Evolutionary conservation across 1,284 basidiomycete genomes (phyloP), one percentile per base, ranked within the genome.

Genomic region (Malassezia cuniculi): DNA sequence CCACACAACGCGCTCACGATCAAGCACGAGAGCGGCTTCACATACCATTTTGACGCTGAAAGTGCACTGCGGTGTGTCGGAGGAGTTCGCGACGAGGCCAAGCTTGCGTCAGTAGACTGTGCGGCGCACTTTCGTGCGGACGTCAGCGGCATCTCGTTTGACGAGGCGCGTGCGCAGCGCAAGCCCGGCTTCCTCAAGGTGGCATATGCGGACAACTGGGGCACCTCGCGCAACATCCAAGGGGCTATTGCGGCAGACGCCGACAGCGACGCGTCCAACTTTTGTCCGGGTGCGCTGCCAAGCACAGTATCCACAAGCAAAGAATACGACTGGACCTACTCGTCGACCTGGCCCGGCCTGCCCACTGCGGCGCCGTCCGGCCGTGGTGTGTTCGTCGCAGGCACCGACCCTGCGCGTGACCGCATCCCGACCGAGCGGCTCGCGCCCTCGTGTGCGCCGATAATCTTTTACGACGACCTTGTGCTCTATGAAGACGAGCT

Each of bases 311-410:
- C 20, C 2, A 39, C 48, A 6, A 54, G 59, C 1, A 56, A 56
- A 27, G 52, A 62, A 2, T 95, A 85, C 69, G 93, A 99, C 65
- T 97, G 93, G 93, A 97, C 93, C 5, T 97, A 93, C 67, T 93
- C 87, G 0, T 84, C 84, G 3, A 79, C 76, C 1, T 90, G 94
- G 61, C 59, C 78, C 0, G 93, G 90, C 0, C 76, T 80, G 4
- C 22, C 55, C 9, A 20, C 33, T 5, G 35, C 27, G 2, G 24
- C 39, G 0, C 41, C 55, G 8, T 14, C 16, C 6, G 4, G 11
- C 27, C 41, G 39, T 5, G 27, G 20, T 27, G 34, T 45, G 39
- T 61, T 52, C 18, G 26, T 26, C 6, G 47, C 47, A 3, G 58
- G 49, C 14, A 48, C 38, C 6, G 57, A 66, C 28, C 55, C 55